phyloP scores from a whole-genome alignment of 352 stramenopile species.

The Phytophthora brassicae region DNA sequence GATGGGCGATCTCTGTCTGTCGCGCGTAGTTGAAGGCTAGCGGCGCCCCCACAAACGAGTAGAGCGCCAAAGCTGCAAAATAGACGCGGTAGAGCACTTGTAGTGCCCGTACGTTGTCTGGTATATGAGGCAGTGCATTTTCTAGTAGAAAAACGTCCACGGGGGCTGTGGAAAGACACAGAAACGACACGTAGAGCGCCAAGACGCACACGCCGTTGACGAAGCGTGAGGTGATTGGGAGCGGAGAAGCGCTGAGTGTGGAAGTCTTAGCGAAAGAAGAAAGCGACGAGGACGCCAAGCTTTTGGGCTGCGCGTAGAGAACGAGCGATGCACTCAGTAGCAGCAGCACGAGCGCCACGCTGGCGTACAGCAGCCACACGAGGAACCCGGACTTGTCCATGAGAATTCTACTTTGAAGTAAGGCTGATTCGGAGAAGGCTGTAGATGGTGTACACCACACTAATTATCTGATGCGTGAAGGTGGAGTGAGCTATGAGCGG shows the following conservation, averaged over 20 bases:
- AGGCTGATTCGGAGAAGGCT: constrained; percentile 18
- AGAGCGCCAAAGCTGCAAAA: constrained; percentile 58
- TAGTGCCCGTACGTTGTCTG: constrained; percentile 53
- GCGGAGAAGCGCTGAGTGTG: constrained; percentile 55
- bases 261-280: constrained; percentile 55
- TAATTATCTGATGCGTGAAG: constrained; percentile 14
- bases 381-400: constrained; percentile 44
- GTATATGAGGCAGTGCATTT: constrained; percentile 62
- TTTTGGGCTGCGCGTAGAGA: constrained; percentile 65
- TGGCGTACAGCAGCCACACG: constrained; percentile 69
- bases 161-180: constrained; percentile 79
- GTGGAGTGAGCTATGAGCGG: constrained; percentile 45
- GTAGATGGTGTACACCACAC: background rate
- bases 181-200: constrained; percentile 67
- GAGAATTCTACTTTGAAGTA: constrained; percentile 22
- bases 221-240: constrained; percentile 69
- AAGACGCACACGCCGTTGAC: constrained; percentile 70
- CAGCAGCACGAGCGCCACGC: constrained; percentile 60
- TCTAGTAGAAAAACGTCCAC: constrained; percentile 82
- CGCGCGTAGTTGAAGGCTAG: constrained; percentile 84
- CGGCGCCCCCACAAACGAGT: constrained; percentile 72
- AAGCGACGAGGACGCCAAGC: constrained; percentile 50
- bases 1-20: constrained; percentile 82
- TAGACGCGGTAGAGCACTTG: constrained; percentile 73
- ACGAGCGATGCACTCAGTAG: constrained; percentile 53